A percentile compares a stretch with the other conserved stretches of the same genome.
These are phyloP conservation scores for Mycena amicta DNA, from an alignment of 768 basidiomycete species.

Conservation along the genomic window DNA sequence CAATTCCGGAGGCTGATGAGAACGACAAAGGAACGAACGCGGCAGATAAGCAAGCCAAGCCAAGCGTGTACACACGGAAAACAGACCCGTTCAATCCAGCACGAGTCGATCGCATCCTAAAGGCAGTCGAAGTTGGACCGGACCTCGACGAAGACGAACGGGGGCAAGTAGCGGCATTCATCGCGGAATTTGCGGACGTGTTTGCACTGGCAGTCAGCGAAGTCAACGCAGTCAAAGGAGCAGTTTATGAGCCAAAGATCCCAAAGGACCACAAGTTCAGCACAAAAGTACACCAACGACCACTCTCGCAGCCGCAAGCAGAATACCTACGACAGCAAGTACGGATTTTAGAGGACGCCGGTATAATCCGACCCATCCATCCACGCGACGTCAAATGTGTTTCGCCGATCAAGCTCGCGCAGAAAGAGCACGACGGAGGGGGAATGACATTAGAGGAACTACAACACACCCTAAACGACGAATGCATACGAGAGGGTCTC, in stretches of 20 bases:
- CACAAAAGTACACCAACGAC: constrained; percentile 34
- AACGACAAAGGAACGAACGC: too few species aligned
- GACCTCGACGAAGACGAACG: constrained; percentile 33
- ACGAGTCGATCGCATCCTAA: constrained; percentile 24
- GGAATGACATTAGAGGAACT: constrained; percentile 38
- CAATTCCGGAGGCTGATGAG: neutral
- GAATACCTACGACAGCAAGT: constrained; percentile 33
- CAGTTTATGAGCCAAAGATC: constrained; percentile 37
- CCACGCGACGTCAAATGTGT: constrained; percentile 38
- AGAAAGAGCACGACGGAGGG: constrained; percentile 35
- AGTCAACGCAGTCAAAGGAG: constrained; percentile 34
- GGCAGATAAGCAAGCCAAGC: neutral
- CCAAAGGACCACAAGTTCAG: constrained; percentile 30
- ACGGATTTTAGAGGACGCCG: constrained; percentile 36
- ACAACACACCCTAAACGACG: constrained; percentile 33
- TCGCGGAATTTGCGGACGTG: constrained; percentile 37
- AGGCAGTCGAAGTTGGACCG: constrained; percentile 27
- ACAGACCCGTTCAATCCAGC: constrained; percentile 29
- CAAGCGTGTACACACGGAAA: constrained; percentile 22
- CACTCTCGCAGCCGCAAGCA: constrained; percentile 34
- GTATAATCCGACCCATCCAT: constrained; percentile 32
- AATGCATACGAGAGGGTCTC: constrained; percentile 32
- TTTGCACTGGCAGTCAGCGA: constrained; percentile 44
- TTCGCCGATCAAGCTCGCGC: constrained; percentile 35
- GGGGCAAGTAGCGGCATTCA: constrained; percentile 21